Evolutionary conservation across 805 yeast species (phyloP).

Genomic region (Myxozyma vanderwaltii): DNA sequence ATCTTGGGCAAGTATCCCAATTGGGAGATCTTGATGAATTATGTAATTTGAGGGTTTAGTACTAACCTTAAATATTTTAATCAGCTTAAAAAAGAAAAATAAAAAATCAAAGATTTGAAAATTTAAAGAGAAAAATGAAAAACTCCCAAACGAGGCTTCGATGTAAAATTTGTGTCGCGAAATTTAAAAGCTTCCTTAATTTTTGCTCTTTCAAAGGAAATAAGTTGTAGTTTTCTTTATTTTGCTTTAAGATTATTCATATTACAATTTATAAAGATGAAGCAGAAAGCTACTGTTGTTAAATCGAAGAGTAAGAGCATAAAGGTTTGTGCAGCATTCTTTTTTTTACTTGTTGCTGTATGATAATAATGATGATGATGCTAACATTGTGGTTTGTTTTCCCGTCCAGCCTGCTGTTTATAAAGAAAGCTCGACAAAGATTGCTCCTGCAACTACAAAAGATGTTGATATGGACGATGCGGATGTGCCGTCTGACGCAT

Average conservation of each 20-base stretch:
- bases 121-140: too few relatives aligned
- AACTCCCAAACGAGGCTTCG: neutral
- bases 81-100: neutral
- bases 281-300: conserved; percentile 14
- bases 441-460: conserved; percentile 41
- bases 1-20: neutral
- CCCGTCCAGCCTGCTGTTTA: conserved; percentile 36
- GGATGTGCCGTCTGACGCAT: conserved; percentile 2
- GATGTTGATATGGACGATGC: conserved; percentile 40
- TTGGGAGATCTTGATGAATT: neutral
- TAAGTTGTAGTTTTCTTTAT: neutral
- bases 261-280: conserved; percentile 3
- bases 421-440: conserved; percentile 41
- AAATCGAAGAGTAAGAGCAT: conserved; percentile 15
- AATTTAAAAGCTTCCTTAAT: too few relatives aligned
- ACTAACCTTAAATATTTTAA: neutral
- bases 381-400: too few relatives aligned
- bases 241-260: neutral
- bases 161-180: neutral
- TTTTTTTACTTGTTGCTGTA: neutral
- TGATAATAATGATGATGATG: neutral
- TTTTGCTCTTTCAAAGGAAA: neutral
- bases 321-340: neutral
- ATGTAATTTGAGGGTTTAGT: neutral
- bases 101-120: neutral